phyloP scores from a whole-genome alignment of 768 basidiomycete species.

The Macrolepiota fuliginosa region DNA sequence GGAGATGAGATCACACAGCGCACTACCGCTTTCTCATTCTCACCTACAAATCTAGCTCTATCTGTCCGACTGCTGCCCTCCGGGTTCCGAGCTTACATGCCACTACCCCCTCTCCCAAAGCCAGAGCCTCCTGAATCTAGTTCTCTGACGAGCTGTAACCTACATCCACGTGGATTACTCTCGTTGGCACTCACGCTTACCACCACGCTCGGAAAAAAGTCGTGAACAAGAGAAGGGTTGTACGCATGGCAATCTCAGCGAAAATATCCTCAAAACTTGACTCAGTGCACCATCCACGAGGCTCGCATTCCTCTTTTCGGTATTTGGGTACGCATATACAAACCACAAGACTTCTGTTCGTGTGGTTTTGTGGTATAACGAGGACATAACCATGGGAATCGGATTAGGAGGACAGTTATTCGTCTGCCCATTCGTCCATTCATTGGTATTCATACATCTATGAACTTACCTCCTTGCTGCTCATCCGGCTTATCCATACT shows the following conservation, averaged over 20 bases:
- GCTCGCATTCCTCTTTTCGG: neutral
- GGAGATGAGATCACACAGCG: neutral
- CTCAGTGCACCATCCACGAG: neutral
- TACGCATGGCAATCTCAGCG: neutral
- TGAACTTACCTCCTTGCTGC: neutral
- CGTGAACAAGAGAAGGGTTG: neutral
- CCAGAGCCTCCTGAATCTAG: conserved; percentile 1
- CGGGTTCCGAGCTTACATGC: neutral
- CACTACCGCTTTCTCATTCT: neutral
- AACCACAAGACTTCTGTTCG: neutral
- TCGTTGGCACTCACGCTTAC: neutral
- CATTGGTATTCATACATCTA: neutral
- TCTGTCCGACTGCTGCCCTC: neutral
- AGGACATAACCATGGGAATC: neutral
- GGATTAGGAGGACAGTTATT: neutral
- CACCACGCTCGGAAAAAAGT: neutral
- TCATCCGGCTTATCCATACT: neutral
- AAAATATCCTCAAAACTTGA: neutral
- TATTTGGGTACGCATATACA: neutral
- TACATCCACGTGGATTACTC: neutral
- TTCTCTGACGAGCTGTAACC: neutral
- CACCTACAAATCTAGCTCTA: neutral
- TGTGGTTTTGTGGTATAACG: neutral
- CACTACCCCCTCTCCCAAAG: neutral
- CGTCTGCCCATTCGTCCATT: neutral